These are phyloP conservation scores for Pulicaria dysenterica DNA, from an alignment of 129 eudicot genomes.

Conservation along the genomic window DNA sequence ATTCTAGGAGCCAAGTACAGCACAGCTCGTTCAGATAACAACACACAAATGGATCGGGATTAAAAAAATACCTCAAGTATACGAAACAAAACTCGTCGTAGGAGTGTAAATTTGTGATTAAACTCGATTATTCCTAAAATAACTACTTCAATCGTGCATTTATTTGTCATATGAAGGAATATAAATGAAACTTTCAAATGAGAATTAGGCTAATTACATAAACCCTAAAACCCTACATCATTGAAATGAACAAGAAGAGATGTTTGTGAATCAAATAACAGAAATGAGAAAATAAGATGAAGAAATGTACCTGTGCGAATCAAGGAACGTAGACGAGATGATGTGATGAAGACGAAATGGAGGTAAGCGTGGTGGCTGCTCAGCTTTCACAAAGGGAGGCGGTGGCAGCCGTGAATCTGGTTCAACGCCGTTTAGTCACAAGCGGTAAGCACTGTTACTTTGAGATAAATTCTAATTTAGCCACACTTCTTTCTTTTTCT, in stretches of 20 bases:
- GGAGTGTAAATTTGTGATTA: background rate
- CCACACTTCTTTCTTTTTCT: background rate
- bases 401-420: conserved; percentile 16
- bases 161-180: background rate
- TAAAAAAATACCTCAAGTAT: background rate
- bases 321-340: background rate
- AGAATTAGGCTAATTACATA: background rate
- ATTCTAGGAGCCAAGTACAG: background rate
- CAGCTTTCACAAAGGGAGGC: background rate
- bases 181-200: background rate
- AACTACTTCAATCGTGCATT: background rate
- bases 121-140: background rate
- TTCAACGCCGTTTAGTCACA: conserved; percentile 16
- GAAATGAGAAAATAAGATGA: background rate
- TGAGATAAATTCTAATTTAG: background rate
- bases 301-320: background rate
- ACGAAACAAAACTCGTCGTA: background rate
- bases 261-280: background rate
- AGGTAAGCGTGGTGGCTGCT: conserved; percentile 1
- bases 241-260: background rate
- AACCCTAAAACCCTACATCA: conserved; percentile 20
- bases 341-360: conserved; percentile 4
- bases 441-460: conserved; percentile 9
- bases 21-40: background rate
- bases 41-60: background rate